Percentiles rank a stretch among this genome's conserved stretches.
These are phyloP conservation scores for Protostelium mycophagum DNA, from an alignment of 78 protist genomes.

Conservation along the genomic window DNA sequence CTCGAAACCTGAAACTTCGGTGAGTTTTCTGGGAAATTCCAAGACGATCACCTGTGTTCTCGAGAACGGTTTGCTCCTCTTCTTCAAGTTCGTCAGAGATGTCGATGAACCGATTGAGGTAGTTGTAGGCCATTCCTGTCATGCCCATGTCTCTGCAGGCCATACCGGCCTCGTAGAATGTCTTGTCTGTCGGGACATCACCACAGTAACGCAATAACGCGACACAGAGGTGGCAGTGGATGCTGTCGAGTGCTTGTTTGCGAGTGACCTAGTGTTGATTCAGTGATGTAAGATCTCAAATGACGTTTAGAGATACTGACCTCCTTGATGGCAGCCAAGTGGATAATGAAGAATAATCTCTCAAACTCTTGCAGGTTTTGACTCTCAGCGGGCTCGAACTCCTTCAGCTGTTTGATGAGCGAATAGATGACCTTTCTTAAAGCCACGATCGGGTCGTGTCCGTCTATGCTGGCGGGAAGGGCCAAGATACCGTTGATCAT, in stretches of 20 bases:
- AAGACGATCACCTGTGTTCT: conserved; percentile 1
- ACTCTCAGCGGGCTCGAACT: not conserved
- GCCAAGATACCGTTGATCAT: not conserved
- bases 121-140: conserved; percentile 31
- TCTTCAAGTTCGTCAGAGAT: conserved; percentile 71
- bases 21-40: too few species aligned
- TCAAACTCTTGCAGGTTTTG: conserved; percentile 4
- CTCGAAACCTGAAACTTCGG: conserved; percentile 51
- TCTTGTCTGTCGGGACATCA: conserved; percentile 71
- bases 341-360: not conserved
- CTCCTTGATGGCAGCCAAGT: conserved; percentile 4
- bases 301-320: not conserved
- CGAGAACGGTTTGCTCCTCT: not conserved
- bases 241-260: not conserved
- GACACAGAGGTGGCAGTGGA: not conserved
- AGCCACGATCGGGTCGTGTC: not conserved
- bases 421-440: not conserved
- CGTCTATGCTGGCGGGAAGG: not conserved
- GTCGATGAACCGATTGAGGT: conserved; percentile 71
- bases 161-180: conserved; percentile 77
- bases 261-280: not conserved
- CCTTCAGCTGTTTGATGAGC: not conserved
- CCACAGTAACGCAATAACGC: conserved; percentile 33
- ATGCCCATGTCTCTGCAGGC: conserved; percentile 10
- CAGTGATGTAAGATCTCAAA: not conserved